Conservation (phyloP, 352 stramenopile genomes). For the Pythium plurisporium region DNA sequence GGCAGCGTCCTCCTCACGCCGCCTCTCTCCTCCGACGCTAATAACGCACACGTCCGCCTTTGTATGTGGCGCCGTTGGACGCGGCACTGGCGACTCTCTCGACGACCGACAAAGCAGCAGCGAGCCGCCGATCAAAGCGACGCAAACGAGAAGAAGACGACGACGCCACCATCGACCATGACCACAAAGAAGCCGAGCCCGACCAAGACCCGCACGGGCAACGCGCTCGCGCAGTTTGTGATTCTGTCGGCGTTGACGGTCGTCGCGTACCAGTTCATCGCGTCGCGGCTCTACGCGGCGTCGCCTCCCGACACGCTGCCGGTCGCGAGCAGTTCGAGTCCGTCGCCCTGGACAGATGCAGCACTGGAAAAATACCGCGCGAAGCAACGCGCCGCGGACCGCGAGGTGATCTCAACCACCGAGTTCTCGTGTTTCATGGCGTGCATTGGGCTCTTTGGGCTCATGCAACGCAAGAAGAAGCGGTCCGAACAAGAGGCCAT, state of each 20-base stretch:
- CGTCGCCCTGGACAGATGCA: constrained; percentile 17
- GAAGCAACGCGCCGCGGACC: constrained; percentile 9
- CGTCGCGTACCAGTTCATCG: constrained; percentile 48
- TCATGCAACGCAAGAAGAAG: constrained; percentile 55
- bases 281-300: constrained; percentile 7
- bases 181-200: constrained; percentile 19
- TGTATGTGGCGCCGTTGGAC: constrained; percentile 20
- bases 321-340: background rate
- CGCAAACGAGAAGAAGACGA: background rate
- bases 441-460: constrained; percentile 53
- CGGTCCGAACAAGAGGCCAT: constrained; percentile 14
- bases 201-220: constrained; percentile 31
- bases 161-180: background rate
- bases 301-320: background rate
- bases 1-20: too few relatives aligned
- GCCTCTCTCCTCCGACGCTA: background rate
- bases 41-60: background rate
- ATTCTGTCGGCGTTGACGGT: constrained; percentile 48
- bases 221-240: constrained; percentile 60
- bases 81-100: constrained; percentile 14
- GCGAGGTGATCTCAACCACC: constrained; percentile 25
- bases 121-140: background rate
- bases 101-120: background rate
- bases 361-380: constrained; percentile 21
- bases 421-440: constrained; percentile 58